Evolutionary conservation across 768 basidiomycete genomes (phyloP).

Genomic region (Lyophyllum semitale): DNA sequence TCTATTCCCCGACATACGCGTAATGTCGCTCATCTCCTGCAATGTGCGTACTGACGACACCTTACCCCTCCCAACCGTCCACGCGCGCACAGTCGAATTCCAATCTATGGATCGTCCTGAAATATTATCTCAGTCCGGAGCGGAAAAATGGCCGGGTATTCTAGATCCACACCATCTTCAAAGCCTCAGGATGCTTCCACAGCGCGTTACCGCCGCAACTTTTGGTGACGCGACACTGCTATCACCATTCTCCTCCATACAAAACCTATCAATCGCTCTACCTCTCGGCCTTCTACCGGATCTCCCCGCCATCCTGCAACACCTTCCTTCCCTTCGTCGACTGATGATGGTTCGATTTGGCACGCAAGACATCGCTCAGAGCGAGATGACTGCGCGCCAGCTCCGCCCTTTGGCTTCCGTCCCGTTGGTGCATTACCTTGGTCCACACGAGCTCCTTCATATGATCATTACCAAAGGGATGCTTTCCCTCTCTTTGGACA

Average conservation of each 20-base stretch:
- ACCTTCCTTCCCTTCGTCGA: background rate
- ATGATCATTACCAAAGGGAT: background rate
- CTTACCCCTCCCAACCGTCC: background rate
- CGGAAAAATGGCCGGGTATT: background rate
- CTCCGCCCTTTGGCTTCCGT: background rate
- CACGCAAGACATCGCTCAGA: too few relatives aligned
- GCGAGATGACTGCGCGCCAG: background rate
- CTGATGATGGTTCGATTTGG: background rate
- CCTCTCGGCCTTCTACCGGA: background rate
- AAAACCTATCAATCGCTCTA: background rate
- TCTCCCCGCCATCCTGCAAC: background rate
- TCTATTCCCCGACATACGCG: background rate
- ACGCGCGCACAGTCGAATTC: background rate
- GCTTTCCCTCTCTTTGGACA: background rate
- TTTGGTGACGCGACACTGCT: background rate
- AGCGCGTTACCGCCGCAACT: background rate
- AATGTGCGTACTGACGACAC: background rate
- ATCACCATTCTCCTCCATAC: background rate
- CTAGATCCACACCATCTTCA: background rate
- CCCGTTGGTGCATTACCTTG: background rate
- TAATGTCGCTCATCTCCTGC: background rate
- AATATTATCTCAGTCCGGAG: background rate
- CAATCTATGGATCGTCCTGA: background rate
- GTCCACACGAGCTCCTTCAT: slow-evolving; percentile 2
- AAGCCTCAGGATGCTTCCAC: background rate